Base-by-base conservation (phyloP, 805 yeast species). In the Suhomyces emberorum region DNA sequence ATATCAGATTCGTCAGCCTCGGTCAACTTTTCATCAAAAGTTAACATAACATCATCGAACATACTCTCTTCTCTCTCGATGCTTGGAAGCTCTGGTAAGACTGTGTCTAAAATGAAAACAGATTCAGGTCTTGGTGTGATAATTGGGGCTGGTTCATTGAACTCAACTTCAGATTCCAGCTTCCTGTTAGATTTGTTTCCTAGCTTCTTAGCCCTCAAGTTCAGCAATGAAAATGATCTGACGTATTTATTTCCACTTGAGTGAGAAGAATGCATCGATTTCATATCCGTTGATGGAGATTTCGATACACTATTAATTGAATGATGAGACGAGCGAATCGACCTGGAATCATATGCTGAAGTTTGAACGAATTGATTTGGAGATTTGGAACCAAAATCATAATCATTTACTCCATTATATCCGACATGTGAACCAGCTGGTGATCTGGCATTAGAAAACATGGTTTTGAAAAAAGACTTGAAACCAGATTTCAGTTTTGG, bases 31-130 rank as follows among this genome's bases (percentile, higher is more conserved):
- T 49, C 59, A 38, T 59, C 60, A 36, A 61, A 55, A 8, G 50
- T 48, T 8, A 21, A 26, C 44, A 61, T 42, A 38, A 61, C 38
- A 19, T 61, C 66, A 29, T 51, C 59, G 39, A 61, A 60, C 43
- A 57, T 44, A 32, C 49, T 34, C 11, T 45, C 46, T 10, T 59
- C 65, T 7, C 49, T 42, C 31, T 59, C 63, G 33, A 60, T 42
- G 11, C 46, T 42, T 2, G 65, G 65, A 18, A 61, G 44, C 27
- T 48, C 41, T 4, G 43, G 16, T 12, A 33, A 15, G 7, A 30
- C 33, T 8, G 24, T 10, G 4, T 30, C 34, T 10, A 20, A 20
- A 4, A 12, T 16, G 12, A 30, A 20, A 22, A 30, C 21, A 11
- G 34, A 30, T 4, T 22, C 34, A 19, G 34, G 34, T 22, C 34